Percentiles rank a stretch among this genome's conserved stretches.
Conservation (phyloP, 495 filamentous ascomycete genomes). For the Arthonia radiata region DNA sequence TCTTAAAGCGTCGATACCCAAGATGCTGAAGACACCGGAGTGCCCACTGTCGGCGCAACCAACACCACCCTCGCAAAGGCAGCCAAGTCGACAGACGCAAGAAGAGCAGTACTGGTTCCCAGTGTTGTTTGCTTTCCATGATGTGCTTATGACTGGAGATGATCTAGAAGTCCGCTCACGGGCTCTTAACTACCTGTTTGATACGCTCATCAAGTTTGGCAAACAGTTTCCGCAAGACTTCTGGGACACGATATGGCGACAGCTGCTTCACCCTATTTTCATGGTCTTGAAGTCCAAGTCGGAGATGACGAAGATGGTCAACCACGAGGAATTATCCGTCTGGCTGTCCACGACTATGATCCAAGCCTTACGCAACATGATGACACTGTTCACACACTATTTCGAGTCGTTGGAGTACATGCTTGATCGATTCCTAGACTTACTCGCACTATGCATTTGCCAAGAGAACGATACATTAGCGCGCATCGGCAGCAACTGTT, state of each 20-base stretch:
- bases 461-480: constrained; percentile 98
- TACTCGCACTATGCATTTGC: constrained; percentile 86
- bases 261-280: constrained; percentile 92
- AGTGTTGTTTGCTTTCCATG: constrained; percentile 91
- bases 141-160: constrained; percentile 96
- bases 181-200: constrained; percentile 87
- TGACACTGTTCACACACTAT: constrained; percentile 93
- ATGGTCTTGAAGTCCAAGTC: constrained; percentile 89
- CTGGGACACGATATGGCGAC: constrained; percentile 95
- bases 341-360: constrained; percentile 99
- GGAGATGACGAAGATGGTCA: constrained; percentile 80
- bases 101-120: constrained; percentile 99
- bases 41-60: constrained; percentile 51
- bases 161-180: constrained; percentile 86
- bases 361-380: constrained; percentile 92
- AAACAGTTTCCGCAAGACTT: constrained; percentile 82
- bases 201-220: constrained; percentile 69
- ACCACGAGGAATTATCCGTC: constrained; percentile 90
- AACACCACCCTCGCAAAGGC: constrained; percentile 15
- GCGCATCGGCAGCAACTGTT: constrained; percentile 87
- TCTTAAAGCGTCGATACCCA: constrained; percentile 68
- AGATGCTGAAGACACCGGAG: constrained; percentile 89
- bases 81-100: constrained; percentile 36
- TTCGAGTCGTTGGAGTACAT: constrained; percentile 90
- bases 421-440: constrained; percentile 81